Evolutionary conservation across 306 rosid genomes (phyloP), one percentile per base, ranked within the genome.

Genomic region (Glycine latifolia): DNA sequence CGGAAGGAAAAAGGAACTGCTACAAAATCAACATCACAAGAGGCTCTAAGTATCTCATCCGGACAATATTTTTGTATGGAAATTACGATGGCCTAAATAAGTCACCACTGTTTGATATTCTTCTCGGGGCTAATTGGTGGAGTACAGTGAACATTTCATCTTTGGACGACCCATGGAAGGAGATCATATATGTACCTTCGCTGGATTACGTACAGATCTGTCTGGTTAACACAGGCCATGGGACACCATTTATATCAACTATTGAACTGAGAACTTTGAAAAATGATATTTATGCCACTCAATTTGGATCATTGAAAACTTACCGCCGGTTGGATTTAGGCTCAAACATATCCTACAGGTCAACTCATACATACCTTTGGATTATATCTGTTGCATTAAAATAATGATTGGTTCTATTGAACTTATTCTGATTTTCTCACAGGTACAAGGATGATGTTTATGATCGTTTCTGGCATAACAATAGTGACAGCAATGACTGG

Each of bases 191-290:
- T 72, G 6, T 54, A 12, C 82, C 89, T 3, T 53, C 78, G 13
- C 62, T 26, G 7, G 80, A 79, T 54, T 74, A 85, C 8, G 4
- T 88, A 7, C 41, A 78, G 0, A 14, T 90, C 6, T 90, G 91
- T 82, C 75, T 90, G 16, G 90, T 70, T 52, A 39, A 84, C 73
- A 84, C 79, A 0, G 86, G 83, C 20, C 15, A 1, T 26, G 87
- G 91, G 12, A 84, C 83, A 52, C 91, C 90, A 4, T 86, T 90
- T 15, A 78, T 90, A 17, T 88, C 93, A 16, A 56, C 78, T 15
- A 58, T 90, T 73, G 87, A 86, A 61, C 46, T 86, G 7, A 77
- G 90, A 71, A 63, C 76, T 53, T 72, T 90, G 82, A 20, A 5
- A 2, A 75, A 82, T 55, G 5, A 31, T 8, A 69, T 61, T 6